A percentile compares a stretch with the other conserved stretches of the same genome.
These are phyloP conservation scores for Acorus calamus DNA, from an alignment of 106 monocot species.

Conservation along the genomic window DNA sequence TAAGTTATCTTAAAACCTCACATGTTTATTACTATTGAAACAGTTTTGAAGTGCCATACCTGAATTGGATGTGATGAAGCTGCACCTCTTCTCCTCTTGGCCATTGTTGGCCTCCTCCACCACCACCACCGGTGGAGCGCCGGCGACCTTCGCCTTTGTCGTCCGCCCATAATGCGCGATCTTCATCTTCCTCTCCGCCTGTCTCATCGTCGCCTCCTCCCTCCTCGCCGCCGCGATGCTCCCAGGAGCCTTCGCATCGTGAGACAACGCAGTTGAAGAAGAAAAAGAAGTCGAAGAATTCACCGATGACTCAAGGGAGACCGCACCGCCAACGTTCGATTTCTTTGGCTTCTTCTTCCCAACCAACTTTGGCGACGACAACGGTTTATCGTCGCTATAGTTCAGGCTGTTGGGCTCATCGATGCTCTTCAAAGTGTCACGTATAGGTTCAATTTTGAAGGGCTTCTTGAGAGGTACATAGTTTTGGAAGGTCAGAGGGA, in stretches of 20 bases:
- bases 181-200: conserved; percentile 60
- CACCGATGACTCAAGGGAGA: not conserved
- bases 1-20: too few relatives aligned
- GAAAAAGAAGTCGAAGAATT: not conserved
- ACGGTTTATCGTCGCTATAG: conserved; percentile 12
- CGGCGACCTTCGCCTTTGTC: conserved; percentile 22
- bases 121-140: not conserved
- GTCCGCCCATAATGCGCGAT: conserved; percentile 80
- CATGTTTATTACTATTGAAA: too few relatives aligned
- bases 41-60: conserved; percentile 20
- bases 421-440: conserved; percentile 2
- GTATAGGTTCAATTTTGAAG: not conserved
- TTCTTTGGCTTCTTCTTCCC: conserved; percentile 48
- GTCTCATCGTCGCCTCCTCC: conserved; percentile 43
- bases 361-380: conserved; percentile 8
- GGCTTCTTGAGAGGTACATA: conserved; percentile 12
- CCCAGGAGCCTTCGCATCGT: conserved; percentile 32
- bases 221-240: conserved; percentile 77
- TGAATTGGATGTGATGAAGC: conserved; percentile 65
- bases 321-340: not conserved
- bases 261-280: conserved; percentile 1
- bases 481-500: not conserved
- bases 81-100: conserved; percentile 65
- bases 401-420: conserved; percentile 7
- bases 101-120: not conserved